These are phyloP conservation scores for Leucosporidium creatinivorum DNA, from an alignment of 768 basidiomycete genomes.

Conservation along the genomic window DNA sequence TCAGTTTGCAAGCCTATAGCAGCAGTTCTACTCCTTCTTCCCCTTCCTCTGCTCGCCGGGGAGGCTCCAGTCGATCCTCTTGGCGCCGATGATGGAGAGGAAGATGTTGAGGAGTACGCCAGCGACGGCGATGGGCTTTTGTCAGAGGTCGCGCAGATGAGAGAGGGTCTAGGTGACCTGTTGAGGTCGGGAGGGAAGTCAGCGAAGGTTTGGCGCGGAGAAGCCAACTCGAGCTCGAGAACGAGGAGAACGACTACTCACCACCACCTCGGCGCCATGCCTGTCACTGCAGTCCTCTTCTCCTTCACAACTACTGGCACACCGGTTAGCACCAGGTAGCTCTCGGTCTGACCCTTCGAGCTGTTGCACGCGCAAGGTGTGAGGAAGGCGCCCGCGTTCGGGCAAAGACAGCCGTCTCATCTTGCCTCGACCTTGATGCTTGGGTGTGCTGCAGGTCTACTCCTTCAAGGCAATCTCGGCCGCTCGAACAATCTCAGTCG, in stretches of 20 bases:
- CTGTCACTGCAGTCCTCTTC: constrained; percentile 68
- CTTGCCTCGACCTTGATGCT: too few relatives aligned
- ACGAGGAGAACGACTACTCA: neutral
- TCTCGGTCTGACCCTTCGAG: too few relatives aligned
- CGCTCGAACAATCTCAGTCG: too few relatives aligned
- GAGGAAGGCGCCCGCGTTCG: too few relatives aligned
- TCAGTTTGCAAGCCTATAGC: too few relatives aligned
- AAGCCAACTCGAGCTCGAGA: too few relatives aligned
- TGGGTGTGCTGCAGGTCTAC: too few relatives aligned
- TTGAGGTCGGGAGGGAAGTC: neutral
- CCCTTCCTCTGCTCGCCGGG: constrained; percentile 30
- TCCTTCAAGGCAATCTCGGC: too few relatives aligned
- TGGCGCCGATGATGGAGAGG: constrained; percentile 46
- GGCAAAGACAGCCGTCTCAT: too few relatives aligned
- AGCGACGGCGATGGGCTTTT: constrained; percentile 60
- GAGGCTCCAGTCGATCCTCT: constrained; percentile 53
- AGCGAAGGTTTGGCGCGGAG: too few relatives aligned
- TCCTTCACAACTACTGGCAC: constrained; percentile 67
- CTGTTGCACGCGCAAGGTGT: too few relatives aligned
- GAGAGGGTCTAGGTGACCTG: constrained; percentile 86
- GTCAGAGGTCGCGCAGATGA: constrained; percentile 41
- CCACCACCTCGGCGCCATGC: constrained; percentile 62
- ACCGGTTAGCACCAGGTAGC: constrained; percentile 86
- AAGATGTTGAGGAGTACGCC: constrained; percentile 66
- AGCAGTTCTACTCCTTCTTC: too few relatives aligned